phyloP scores from a whole-genome alignment of 2,329 filamentous ascomycete genomes.

The Mycocentrospora acerina region DNA sequence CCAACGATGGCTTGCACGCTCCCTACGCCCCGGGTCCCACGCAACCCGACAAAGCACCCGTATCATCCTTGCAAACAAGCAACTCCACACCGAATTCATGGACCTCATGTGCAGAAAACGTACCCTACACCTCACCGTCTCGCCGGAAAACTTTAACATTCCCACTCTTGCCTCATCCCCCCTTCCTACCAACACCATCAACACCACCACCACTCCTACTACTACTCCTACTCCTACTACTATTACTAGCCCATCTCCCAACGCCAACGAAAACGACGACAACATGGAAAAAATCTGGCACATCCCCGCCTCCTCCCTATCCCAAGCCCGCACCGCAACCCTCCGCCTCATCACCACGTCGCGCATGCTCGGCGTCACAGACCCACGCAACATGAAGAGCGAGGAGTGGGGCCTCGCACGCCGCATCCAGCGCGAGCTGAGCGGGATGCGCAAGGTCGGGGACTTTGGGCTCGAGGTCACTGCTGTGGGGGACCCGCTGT shows the following conservation, averaged over 20 bases:
- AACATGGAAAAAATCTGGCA: too few species aligned
- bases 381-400: constrained; percentile 39
- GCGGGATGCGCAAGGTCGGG: constrained; percentile 17
- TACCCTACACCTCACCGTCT: constrained; percentile 36
- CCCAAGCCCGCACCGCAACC: constrained; percentile 29
- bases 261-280: constrained; percentile 3
- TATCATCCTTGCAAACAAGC: constrained; percentile 15
- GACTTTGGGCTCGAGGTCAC: constrained; percentile 33
- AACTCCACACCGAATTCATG: constrained; percentile 38
- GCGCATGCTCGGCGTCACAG: constrained; percentile 37
- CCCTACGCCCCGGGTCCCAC: neutral
- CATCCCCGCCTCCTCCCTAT: constrained; percentile 7
- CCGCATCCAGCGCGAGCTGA: constrained; percentile 27
- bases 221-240: too few species aligned
- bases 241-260: too few species aligned
- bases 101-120: constrained; percentile 33
- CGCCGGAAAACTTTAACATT: constrained; percentile 32
- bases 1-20: too few species aligned
- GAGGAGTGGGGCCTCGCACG: constrained; percentile 33
- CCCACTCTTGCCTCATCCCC: constrained; percentile 2
- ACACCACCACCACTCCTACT: neutral
- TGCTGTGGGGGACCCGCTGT: constrained; percentile 41
- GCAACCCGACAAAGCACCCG: constrained; percentile 2
- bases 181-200: too few species aligned
- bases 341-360: constrained; percentile 37